Percentiles rank a stretch among this genome's conserved stretches.
phyloP scores from a whole-genome alignment of 352 stramenopile genomes.

The Phytophthora fragariae region DNA sequence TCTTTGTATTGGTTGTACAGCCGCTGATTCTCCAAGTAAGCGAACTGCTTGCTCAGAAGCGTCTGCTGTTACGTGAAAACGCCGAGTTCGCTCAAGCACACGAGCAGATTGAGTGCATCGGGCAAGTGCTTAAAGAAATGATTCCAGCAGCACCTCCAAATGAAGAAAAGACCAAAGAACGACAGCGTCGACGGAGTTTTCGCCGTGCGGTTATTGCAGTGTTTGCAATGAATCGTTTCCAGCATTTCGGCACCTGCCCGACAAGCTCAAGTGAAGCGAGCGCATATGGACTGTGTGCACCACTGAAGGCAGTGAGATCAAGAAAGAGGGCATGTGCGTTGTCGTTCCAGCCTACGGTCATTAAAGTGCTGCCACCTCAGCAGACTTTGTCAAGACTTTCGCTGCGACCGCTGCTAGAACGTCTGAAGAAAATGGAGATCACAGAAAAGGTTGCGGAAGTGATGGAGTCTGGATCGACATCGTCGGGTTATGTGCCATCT shows the following conservation, averaged over 20 bases:
- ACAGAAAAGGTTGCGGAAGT: conserved; percentile 42
- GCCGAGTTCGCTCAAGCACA: conserved; percentile 50
- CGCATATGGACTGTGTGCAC: conserved; percentile 49
- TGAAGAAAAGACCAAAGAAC: conserved; percentile 23
- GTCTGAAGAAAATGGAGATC: conserved; percentile 46
- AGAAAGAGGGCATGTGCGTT: conserved; percentile 15
- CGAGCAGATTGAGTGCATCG: conserved; percentile 70
- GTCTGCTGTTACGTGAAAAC: conserved; percentile 59
- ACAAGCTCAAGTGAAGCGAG: conserved; percentile 12
- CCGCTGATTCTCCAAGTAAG: conserved; percentile 74
- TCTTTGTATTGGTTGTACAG: conserved; percentile 69
- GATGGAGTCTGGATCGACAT: conserved; percentile 21
- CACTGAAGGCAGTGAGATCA: conserved; percentile 46
- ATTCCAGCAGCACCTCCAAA: conserved; percentile 35
- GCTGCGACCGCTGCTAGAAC: conserved; percentile 46
- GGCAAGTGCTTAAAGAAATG: conserved; percentile 64
- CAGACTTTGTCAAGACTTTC: conserved; percentile 39
- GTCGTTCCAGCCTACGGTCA: conserved; percentile 41
- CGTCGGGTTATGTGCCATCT: conserved; percentile 7
- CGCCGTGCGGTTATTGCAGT: conserved; percentile 65
- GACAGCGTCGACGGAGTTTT: conserved; percentile 39
- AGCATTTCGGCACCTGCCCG: conserved; percentile 23
- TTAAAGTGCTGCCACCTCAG: conserved; percentile 56
- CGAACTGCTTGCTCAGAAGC: conserved; percentile 69
- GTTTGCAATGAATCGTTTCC: conserved; percentile 75